Percentiles rank a stretch among this genome's conserved stretches.
These are phyloP conservation scores for Wallacemonas sp. DNA, from an alignment of 208 protist species.

Conservation along the genomic window DNA sequence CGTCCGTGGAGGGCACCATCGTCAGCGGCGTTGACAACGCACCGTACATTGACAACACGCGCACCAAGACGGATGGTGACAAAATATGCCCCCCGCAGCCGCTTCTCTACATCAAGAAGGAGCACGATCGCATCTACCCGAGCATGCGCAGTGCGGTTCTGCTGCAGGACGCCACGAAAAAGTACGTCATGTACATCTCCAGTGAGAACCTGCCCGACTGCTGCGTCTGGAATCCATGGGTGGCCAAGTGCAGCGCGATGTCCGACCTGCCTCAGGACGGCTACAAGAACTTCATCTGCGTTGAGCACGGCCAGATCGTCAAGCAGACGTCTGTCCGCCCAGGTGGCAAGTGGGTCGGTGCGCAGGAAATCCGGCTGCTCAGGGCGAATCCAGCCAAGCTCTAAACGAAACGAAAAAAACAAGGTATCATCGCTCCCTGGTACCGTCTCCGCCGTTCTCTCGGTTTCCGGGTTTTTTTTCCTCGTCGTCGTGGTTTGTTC, in stretches of 20 bases:
- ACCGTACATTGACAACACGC: slow-evolving; percentile 69
- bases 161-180: slow-evolving; percentile 38
- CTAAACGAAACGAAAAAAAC: no score
- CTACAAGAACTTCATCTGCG: slow-evolving; percentile 83
- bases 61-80: slow-evolving; percentile 25
- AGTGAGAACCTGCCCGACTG: slow-evolving; percentile 66
- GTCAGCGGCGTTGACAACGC: slow-evolving; percentile 73
- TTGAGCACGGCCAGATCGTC: slow-evolving; percentile 82
- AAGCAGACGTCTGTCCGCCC: slow-evolving; percentile 58
- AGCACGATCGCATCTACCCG: slow-evolving; percentile 84
- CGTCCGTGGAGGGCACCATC: slow-evolving; percentile 46
- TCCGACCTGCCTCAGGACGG: slow-evolving; percentile 77
- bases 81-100: slow-evolving; percentile 28
- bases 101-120: slow-evolving; percentile 42
- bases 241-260: slow-evolving; percentile 60
- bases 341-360: slow-evolving; percentile 57
- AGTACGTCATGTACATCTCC: slow-evolving; percentile 43
- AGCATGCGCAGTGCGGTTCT: slow-evolving; percentile 47
- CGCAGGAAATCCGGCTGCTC: slow-evolving; percentile 49
- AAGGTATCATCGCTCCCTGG: no score
- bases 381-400: slow-evolving; percentile 30
- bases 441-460: not conserved
- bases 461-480: slow-evolving; percentile 6
- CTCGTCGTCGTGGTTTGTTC: not conserved
- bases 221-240: slow-evolving; percentile 88